Evolutionary conservation across 768 basidiomycete genomes (phyloP), one percentile per base, ranked within the genome.

Genomic region (Lactarius sanguifluus): DNA sequence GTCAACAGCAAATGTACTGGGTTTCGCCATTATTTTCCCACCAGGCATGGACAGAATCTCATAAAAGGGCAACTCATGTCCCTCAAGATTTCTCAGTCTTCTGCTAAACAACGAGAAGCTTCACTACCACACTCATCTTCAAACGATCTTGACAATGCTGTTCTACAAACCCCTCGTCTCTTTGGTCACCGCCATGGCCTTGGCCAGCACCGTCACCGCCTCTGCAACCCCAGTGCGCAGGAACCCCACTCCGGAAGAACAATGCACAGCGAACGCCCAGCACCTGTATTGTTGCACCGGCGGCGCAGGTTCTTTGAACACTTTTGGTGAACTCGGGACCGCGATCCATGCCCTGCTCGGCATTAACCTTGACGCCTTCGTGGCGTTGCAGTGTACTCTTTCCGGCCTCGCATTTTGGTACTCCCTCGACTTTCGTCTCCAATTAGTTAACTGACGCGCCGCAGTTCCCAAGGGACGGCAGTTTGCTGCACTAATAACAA

Each of bases 101-200:
- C 45, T 16, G 1, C 18, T 18, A n/a, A 20, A 47, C 57, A 59
- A 38, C 45, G 47, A 15, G 18, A 34, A 64, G 25, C 25, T 50
- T 41, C 63, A 63, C 55, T n/a, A 47, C 20, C 25, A 25, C 34
- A 32, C 38, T 23, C 36, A 6, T 25, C 25, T 38, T 9, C 45
- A 38, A 47, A 56, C 13, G 36, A 7, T 58, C 34, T 58, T 28
- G 7, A 64, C 25, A 23, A 64, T 64, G 63, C 28, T 58, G 18
- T n/a, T 52, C 43, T 15, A 36, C 56, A 64, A 64, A 2, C 34
- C 34, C 13, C 25, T 64, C 45, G 3, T 59, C 18, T 64, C 63
- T 40, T 28, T 64, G 16, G 9, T 64, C 23, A 43, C 63, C 10
- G 61, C 8, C 2, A 8, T 62, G 0, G 61, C 50, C 6, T 32